Conservation (phyloP, 257 asterid species). For the Solanum dulcamara region DNA sequence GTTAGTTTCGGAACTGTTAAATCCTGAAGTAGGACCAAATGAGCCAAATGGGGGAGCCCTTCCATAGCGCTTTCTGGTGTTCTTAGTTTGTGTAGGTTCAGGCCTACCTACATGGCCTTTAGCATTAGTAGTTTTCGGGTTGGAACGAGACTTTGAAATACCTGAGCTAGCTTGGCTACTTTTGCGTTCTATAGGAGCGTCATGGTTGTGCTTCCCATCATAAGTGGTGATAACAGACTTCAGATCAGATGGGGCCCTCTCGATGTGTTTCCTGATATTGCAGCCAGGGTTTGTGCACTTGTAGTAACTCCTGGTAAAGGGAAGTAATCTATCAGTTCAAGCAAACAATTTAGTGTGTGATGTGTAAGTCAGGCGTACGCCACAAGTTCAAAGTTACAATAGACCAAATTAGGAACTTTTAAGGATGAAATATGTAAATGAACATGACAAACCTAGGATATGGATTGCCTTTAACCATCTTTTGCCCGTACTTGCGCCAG, state of each 20-base stretch:
- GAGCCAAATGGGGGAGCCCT: constrained; percentile 33
- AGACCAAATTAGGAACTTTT: background rate
- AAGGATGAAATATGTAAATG: background rate
- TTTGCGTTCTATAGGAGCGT: constrained; percentile 66
- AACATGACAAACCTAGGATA: constrained; percentile 58
- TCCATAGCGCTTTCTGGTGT: constrained; percentile 24
- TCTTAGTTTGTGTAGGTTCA: constrained; percentile 37
- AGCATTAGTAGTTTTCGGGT: constrained; percentile 15
- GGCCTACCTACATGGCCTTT: constrained; percentile 27
- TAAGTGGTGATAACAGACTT: constrained; percentile 68
- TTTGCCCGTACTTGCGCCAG: constrained; percentile 96
- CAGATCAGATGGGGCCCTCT: constrained; percentile 68
- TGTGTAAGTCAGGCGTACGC: background rate
- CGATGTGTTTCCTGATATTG: constrained; percentile 71
- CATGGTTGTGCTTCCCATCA: constrained; percentile 82
- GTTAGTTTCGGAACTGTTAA: constrained; percentile 29
- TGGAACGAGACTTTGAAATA: background rate
- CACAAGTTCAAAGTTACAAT: background rate
- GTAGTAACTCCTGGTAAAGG: constrained; percentile 67
- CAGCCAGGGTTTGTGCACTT: constrained; percentile 76
- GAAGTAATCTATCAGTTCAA: background rate
- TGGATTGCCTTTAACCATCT: constrained; percentile 90
- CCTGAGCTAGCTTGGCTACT: constrained; percentile 38
- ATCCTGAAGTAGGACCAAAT: constrained; percentile 22
- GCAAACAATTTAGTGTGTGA: background rate